Base-by-base conservation (phyloP, 2,329 filamentous ascomycete species). In the Trichoderma atroviride region DNA sequence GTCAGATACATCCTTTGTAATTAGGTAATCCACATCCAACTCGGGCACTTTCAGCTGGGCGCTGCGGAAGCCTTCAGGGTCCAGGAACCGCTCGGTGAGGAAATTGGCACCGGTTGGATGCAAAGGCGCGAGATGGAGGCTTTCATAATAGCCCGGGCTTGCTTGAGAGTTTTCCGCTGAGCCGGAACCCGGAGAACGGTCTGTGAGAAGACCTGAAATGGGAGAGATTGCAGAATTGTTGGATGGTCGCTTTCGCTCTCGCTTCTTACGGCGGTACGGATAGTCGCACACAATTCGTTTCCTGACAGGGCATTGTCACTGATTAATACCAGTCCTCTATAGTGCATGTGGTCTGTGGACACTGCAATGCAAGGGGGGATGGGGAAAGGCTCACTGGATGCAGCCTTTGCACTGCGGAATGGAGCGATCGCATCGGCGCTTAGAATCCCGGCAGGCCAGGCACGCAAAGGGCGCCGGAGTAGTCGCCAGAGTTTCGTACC, bases 201-300 rank as follows among this genome's bases (percentile, higher is more conserved):
- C 62, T 24, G 62, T 53, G 4, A 31, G 31, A 5, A 56, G 53
- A 55, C 22, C 50, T 5, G 60, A 47, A n/a, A n/a, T 27, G 29
- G 60, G 68, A 33, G 62, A 58, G 31, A 52, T 29, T 7, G 52
- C 52, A 11, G 40, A 22, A 4, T 4, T 40, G 16, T 14, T 16
- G 29, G 40, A 2, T 10, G n/a, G 53, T 57, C 14, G 19, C 66
- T 37, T 64, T 52, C 47, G 52, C 47, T 69, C 70, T 35, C 70
- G 53, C 37, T 67, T 53, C 37, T 71, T 71, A 13, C 70, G 68
- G 33, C 61, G 70, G 29, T 57, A 64, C 4, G 70, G 70, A 70
- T 71, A 71, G 19, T 71, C 68, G 37, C 70, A 71, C 56, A 47
- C 56, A 19, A 70, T 56, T 33, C 64, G 68, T n/a, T 70, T 70